Percentiles rank a stretch among this genome's conserved stretches.
Evolutionary conservation across 2,329 filamentous ascomycete genomes (phyloP).

Genomic region (Sclerotiophoma versabilis): DNA sequence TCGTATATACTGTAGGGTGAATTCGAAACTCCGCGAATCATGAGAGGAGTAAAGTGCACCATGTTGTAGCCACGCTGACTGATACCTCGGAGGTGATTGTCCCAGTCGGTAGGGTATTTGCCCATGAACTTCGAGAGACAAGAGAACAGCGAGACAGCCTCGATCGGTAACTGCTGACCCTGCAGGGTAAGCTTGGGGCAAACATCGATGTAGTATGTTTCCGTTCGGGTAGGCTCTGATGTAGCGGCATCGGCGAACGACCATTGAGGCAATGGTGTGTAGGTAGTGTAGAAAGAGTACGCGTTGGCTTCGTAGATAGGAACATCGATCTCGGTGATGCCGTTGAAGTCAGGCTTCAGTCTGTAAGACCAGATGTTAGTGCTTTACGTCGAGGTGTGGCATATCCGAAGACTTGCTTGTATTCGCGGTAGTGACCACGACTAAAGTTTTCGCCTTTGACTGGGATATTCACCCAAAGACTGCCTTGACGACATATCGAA

Average conservation of each 20-base stretch:
- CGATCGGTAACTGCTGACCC: conserved; percentile 76
- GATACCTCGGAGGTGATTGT: conserved; percentile 86
- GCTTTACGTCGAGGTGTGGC: neutral
- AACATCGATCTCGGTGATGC: conserved; percentile 86
- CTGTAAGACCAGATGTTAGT: conserved; percentile 58
- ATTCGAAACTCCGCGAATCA: conserved; percentile 86
- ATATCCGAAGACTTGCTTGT: conserved; percentile 70
- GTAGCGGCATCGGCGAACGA: conserved; percentile 63
- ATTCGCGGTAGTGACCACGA: conserved; percentile 82
- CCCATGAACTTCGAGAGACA: conserved; percentile 99
- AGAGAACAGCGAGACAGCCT: conserved; percentile 90
- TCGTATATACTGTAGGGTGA: conserved; percentile 97
- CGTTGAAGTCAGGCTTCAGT: conserved; percentile 90
- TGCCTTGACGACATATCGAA: conserved; percentile 93
- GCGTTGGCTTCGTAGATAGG: conserved; percentile 83
- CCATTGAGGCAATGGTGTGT: conserved; percentile 83
- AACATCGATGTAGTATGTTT: conserved; percentile 91
- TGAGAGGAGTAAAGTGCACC: conserved; percentile 96
- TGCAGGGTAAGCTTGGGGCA: conserved; percentile 80
- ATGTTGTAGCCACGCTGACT: conserved; percentile 95
- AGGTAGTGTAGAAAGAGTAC: conserved; percentile 94
- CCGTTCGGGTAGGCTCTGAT: conserved; percentile 70
- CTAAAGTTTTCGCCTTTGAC: conserved; percentile 76
- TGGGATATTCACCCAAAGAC: conserved; percentile 96
- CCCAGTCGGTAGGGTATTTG: conserved; percentile 86